phyloP scores from a whole-genome alignment of 371 early-diverging fungal genomes.

The Mortierella sp. region DNA sequence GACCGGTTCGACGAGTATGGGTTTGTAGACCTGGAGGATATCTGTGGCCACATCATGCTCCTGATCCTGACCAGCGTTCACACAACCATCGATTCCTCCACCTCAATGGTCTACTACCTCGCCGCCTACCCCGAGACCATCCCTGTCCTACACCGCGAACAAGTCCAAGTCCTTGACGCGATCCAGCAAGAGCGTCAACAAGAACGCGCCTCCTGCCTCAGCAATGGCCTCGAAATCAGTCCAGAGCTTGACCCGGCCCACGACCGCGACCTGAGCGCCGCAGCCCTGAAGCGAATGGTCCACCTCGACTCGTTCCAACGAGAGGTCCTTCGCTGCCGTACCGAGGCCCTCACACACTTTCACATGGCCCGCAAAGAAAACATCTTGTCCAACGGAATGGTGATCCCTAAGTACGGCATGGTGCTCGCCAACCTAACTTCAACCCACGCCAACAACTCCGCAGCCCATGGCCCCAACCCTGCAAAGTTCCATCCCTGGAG shows the following conservation, averaged over 20 bases:
- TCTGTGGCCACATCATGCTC: slow-evolving; percentile 39
- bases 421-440: slow-evolving; percentile 26
- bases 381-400: slow-evolving; percentile 57
- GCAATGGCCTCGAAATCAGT: background rate
- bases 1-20: slow-evolving; percentile 33
- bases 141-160: slow-evolving; percentile 58
- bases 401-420: slow-evolving; percentile 56
- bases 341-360: slow-evolving; percentile 22
- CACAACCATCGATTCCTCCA: slow-evolving; percentile 55
- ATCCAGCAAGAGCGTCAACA: slow-evolving; percentile 21
- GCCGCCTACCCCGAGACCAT: slow-evolving; percentile 59
- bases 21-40: slow-evolving; percentile 30
- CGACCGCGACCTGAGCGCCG: slow-evolving; percentile 40
- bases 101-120: slow-evolving; percentile 57
- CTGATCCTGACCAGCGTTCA: slow-evolving; percentile 61
- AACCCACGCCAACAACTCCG: background rate
- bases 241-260: slow-evolving; percentile 22
- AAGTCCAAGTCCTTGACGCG: slow-evolving; percentile 42
- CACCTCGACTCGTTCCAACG: slow-evolving; percentile 65
- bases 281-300: slow-evolving; percentile 53
- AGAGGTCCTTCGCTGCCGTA: slow-evolving; percentile 56
- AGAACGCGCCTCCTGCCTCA: background rate
- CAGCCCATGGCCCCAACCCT: slow-evolving; percentile 32
- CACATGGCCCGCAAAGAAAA: slow-evolving; percentile 53
- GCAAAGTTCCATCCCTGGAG: slow-evolving; percentile 62